These are phyloP conservation scores for Apophysomyces ossiformis DNA, from an alignment of 371 early-diverging fungal species.

Conservation along the genomic window DNA sequence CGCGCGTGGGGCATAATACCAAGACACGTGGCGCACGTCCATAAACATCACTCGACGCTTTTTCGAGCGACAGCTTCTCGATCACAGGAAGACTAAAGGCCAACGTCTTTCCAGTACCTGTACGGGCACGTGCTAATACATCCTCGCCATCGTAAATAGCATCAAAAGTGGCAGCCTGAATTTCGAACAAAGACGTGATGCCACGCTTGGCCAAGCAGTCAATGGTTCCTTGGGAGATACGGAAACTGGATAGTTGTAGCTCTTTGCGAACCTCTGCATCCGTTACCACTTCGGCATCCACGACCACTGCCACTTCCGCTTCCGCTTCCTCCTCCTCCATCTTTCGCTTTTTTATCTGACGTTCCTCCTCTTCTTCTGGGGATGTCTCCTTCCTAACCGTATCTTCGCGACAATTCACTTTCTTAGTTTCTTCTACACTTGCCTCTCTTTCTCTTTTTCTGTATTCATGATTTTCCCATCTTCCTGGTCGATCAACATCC, in stretches of 20 bases:
- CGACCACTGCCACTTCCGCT: neutral
- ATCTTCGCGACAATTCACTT: neutral
- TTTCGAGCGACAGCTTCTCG: constrained; percentile 72
- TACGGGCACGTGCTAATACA: constrained; percentile 94
- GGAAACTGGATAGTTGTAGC: constrained; percentile 66
- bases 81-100: constrained; percentile 91
- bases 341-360: constrained; percentile 1
- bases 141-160: constrained; percentile 89
- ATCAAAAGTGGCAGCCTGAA: constrained; percentile 88
- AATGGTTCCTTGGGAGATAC: constrained; percentile 66
- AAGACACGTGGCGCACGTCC: constrained; percentile 86
- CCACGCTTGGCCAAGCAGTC: constrained; percentile 69
- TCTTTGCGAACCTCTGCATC: constrained; percentile 66
- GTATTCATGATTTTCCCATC: neutral
- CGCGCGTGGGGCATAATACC: constrained; percentile 92
- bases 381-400: neutral
- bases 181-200: constrained; percentile 86
- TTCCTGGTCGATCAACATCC: neutral
- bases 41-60: constrained; percentile 23
- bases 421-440: too few species aligned
- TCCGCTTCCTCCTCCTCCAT: constrained; percentile 22
- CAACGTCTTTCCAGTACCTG: constrained; percentile 96
- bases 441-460: neutral
- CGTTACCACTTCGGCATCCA: constrained; percentile 13
- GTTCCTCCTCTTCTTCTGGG: constrained; percentile 1